Percentiles rank a stretch among this genome's conserved stretches.
These are phyloP conservation scores for Globisporangium cederbergense DNA, from an alignment of 352 stramenopile species.

Conservation along the genomic window DNA sequence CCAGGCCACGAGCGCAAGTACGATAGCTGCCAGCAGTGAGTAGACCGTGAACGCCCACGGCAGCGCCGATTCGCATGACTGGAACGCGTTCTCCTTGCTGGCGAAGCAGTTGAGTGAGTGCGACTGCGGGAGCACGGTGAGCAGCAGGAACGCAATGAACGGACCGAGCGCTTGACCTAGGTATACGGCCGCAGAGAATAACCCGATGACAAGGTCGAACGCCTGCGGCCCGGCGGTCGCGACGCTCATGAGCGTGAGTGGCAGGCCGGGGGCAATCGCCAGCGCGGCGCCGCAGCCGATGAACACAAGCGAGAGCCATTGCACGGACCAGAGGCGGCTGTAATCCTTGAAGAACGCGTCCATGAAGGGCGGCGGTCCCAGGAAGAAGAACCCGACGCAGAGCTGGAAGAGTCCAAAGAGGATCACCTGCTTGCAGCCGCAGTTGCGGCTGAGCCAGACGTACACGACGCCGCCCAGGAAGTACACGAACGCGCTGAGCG, in stretches of 20 bases:
- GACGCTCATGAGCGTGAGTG: slow-evolving; percentile 56
- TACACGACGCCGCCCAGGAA: slow-evolving; percentile 55
- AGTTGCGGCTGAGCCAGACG: slow-evolving; percentile 53
- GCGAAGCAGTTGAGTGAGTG: slow-evolving; percentile 41
- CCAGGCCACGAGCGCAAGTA: slow-evolving; percentile 31
- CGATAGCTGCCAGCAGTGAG: slow-evolving; percentile 28
- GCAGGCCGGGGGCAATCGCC: slow-evolving; percentile 53
- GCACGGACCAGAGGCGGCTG: slow-evolving; percentile 39
- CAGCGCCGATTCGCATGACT: slow-evolving; percentile 46
- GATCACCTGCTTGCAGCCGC: slow-evolving; percentile 67
- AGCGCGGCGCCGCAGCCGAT: slow-evolving; percentile 58
- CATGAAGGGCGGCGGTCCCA: slow-evolving; percentile 57
- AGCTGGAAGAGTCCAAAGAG: slow-evolving; percentile 47
- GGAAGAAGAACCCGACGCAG: slow-evolving; percentile 49
- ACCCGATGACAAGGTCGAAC: slow-evolving; percentile 58
- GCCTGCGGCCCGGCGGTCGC: slow-evolving; percentile 31
- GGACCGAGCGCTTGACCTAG: slow-evolving; percentile 59
- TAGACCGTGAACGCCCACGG: slow-evolving; percentile 64
- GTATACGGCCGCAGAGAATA: slow-evolving; percentile 71
- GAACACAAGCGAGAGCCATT: slow-evolving; percentile 49
- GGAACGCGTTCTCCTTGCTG: slow-evolving; percentile 14
- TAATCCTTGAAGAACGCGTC: slow-evolving; percentile 33
- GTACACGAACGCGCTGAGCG: slow-evolving; percentile 63
- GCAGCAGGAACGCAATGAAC: slow-evolving; percentile 48
- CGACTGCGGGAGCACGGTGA: slow-evolving; percentile 41